Percentiles rank a stretch among this genome's conserved stretches.
Evolutionary conservation across 208 protist genomes (phyloP).

Genomic region (Porcisia hertigi): DNA sequence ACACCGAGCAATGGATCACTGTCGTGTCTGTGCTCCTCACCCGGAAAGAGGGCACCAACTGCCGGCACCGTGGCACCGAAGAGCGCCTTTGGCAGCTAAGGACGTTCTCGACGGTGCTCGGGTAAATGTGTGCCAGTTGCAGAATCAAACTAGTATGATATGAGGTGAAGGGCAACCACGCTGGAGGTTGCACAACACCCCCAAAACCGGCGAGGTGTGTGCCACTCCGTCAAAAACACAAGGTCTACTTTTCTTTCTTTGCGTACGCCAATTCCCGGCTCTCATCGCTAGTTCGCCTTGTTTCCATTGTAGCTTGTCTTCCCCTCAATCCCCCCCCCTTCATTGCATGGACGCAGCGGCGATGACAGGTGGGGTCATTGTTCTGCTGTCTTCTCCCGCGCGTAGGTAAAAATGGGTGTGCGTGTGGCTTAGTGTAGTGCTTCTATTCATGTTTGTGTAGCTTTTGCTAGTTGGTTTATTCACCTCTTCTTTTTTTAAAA

Average conservation of each 20-base stretch:
- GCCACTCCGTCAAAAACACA: not conserved
- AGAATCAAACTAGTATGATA: not conserved
- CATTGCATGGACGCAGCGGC: not conserved
- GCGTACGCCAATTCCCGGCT: not conserved
- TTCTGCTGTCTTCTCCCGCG: too few relatives aligned
- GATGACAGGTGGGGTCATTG: not conserved
- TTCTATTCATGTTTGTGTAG: not conserved
- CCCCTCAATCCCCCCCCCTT: not conserved
- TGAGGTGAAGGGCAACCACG: slow-evolving; percentile 17
- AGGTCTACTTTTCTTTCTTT: not conserved
- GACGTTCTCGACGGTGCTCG: slow-evolving; percentile 7
- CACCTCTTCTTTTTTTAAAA: not conserved
- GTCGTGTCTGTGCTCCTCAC: not conserved
- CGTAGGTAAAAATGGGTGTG: not conserved
- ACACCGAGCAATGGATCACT: not conserved
- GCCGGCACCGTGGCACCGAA: not conserved
- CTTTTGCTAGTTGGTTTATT: not conserved
- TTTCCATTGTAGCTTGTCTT: not conserved
- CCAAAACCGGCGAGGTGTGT: not conserved
- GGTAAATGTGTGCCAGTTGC: not conserved
- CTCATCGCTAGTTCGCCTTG: not conserved
- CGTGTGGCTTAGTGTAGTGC: not conserved
- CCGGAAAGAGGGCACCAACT: not conserved
- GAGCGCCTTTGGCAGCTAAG: slow-evolving; percentile 7
- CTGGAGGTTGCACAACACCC: slow-evolving; percentile 7